phyloP scores from a whole-genome alignment of 345 rosid species.

The Trapa incisa region DNA sequence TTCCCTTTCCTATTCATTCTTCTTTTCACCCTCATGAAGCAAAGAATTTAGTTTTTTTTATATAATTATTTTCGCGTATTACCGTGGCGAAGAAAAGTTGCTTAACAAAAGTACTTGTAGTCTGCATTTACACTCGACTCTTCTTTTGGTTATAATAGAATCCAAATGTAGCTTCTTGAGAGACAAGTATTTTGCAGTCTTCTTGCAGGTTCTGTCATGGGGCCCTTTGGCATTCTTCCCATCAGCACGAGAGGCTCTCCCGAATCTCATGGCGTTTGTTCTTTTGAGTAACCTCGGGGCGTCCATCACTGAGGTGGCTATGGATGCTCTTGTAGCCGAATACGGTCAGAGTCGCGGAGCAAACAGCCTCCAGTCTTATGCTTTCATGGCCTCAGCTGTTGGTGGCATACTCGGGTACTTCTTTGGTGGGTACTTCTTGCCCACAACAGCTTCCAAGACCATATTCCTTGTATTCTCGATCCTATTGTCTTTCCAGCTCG shows the following conservation, averaged over 20 bases:
- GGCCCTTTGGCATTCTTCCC: constrained; percentile 56
- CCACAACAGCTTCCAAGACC: constrained; percentile 30
- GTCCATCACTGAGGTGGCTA: constrained; percentile 77
- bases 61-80: too few relatives aligned
- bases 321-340: constrained; percentile 89
- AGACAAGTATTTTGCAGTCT: constrained; percentile 25
- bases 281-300: constrained; percentile 77
- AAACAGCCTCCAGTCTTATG: constrained; percentile 64
- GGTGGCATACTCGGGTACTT: constrained; percentile 81
- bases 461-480: constrained; percentile 45
- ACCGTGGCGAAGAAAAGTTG: not conserved
- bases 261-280: constrained; percentile 46
- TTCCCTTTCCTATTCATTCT: not conserved
- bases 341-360: constrained; percentile 48
- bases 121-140: too few relatives aligned
- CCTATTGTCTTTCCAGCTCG: constrained; percentile 46
- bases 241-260: constrained; percentile 47
- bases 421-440: constrained; percentile 54
- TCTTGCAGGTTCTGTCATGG: constrained; percentile 76
- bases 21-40: not conserved
- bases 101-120: not conserved
- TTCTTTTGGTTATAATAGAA: not conserved
- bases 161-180: not conserved
- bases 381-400: constrained; percentile 72
- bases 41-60: not conserved